Conservation (phyloP, 345 rosid species). For the Citrus australasica region DNA sequence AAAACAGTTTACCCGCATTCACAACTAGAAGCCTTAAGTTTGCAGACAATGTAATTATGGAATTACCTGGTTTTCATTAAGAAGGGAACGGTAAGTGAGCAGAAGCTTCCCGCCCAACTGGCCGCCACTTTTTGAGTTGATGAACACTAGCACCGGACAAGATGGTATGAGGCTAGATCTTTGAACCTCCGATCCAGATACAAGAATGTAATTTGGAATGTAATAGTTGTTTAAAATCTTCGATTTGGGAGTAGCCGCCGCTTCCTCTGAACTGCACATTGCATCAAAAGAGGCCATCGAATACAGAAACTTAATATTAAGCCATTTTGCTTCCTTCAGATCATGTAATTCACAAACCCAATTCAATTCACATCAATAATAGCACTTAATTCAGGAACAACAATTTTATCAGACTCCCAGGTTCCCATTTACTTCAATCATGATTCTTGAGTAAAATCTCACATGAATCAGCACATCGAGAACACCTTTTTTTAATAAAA, state of each 20-base stretch:
- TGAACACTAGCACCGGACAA: slow-evolving; percentile 64
- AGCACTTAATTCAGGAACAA: neutral
- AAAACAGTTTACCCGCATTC: neutral
- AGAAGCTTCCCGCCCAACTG: slow-evolving; percentile 68
- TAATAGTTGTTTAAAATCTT: slow-evolving; percentile 25
- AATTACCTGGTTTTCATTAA: slow-evolving; percentile 52
- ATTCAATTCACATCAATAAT: neutral
- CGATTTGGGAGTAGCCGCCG: neutral
- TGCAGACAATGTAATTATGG: slow-evolving; percentile 12
- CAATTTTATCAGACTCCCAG: neutral
- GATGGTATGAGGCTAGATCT: slow-evolving; percentile 18
- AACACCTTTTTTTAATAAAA: neutral
- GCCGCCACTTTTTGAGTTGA: slow-evolving; percentile 74
- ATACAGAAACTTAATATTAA: neutral
- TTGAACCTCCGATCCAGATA: slow-evolving; percentile 23
- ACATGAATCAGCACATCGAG: neutral
- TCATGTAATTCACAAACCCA: neutral
- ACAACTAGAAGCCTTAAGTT: neutral
- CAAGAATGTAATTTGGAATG: slow-evolving; percentile 47
- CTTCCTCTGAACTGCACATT: slow-evolving; percentile 19
- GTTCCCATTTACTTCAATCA: neutral
- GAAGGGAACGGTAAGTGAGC: slow-evolving; percentile 46
- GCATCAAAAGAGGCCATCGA: neutral
- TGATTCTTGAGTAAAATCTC: neutral
- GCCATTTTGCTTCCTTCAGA: neutral